Conservation (phyloP, 495 filamentous ascomycete genomes). For the Hypomontagnella submonticulosa region DNA sequence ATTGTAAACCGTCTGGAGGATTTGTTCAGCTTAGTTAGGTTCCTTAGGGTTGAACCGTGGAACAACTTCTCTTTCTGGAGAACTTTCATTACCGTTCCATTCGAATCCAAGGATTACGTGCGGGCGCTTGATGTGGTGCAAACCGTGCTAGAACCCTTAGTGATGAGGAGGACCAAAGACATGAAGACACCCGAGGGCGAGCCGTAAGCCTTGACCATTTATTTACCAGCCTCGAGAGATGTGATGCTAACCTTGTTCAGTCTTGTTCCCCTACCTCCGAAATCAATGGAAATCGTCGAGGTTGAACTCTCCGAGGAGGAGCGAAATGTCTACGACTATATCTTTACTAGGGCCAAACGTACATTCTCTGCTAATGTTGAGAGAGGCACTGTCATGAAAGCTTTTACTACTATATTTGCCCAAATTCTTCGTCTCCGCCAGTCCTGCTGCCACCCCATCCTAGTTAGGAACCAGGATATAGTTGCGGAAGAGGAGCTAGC, state of each 20-base stretch:
- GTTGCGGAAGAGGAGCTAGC: slow-evolving; percentile 91
- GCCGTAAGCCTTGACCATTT: slow-evolving; percentile 52
- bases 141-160: slow-evolving; percentile 92
- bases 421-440: slow-evolving; percentile 95
- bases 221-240: not conserved
- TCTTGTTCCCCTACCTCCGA: slow-evolving; percentile 85
- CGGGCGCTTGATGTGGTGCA: slow-evolving; percentile 96
- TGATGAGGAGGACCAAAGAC: slow-evolving; percentile 94
- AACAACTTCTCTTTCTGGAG: slow-evolving; percentile 99
- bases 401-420: slow-evolving; percentile 95
- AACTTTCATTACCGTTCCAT: slow-evolving; percentile 97
- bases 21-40: slow-evolving; percentile 92
- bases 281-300: slow-evolving; percentile 82
- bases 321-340: slow-evolving; percentile 89
- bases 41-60: slow-evolving; percentile 95
- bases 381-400: slow-evolving; percentile 90
- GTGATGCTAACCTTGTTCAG: slow-evolving; percentile 39
- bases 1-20: slow-evolving; percentile 98
- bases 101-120: slow-evolving; percentile 93
- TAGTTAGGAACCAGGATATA: slow-evolving; percentile 85
- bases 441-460: slow-evolving; percentile 90
- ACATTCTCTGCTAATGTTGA: slow-evolving; percentile 87
- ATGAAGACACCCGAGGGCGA: slow-evolving; percentile 96
- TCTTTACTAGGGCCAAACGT: slow-evolving; percentile 82
- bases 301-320: slow-evolving; percentile 86